phyloP scores from a whole-genome alignment of 2,329 filamentous ascomycete genomes.

The Cordyceps javanica region DNA sequence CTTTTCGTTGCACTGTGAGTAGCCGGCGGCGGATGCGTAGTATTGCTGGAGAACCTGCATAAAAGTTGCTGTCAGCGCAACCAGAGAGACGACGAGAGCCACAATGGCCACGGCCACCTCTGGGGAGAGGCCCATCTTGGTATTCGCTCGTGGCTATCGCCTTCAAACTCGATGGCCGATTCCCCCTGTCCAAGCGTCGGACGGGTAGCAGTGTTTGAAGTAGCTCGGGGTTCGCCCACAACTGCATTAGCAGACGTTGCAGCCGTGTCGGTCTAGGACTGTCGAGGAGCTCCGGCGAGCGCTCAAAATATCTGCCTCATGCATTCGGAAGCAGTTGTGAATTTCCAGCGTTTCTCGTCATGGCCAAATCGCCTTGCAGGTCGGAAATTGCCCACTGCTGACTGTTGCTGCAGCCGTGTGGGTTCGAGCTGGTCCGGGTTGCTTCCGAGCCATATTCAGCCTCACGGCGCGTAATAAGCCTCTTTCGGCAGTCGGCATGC shows the following conservation, averaged over 20 bases:
- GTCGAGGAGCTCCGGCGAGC: background rate
- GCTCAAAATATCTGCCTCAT: background rate
- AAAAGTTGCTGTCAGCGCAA: conserved; percentile 39
- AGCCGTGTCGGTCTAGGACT: background rate
- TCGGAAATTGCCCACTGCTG: conserved; percentile 2
- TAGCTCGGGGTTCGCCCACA: background rate
- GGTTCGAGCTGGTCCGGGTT: background rate
- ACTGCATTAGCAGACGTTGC: background rate
- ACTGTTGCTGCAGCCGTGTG: conserved; percentile 3
- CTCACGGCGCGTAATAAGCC: background rate
- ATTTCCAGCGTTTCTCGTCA: background rate
- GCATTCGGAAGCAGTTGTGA: background rate
- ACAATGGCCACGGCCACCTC: conserved; percentile 36
- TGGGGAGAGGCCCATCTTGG: background rate
- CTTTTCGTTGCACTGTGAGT: conserved; percentile 40
- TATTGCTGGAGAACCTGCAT: conserved; percentile 47
- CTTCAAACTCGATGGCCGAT: background rate
- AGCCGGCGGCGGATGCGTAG: conserved; percentile 43
- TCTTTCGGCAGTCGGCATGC: background rate
- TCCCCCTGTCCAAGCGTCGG: background rate
- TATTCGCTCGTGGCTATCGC: background rate
- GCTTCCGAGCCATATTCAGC: background rate
- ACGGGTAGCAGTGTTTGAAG: background rate
- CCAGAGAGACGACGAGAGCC: conserved; percentile 41
- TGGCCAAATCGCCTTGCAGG: background rate